Evolutionary conservation across 208 protist species (phyloP), one percentile per base, ranked within the genome.

Genomic region (Trypanosoma avium): DNA sequence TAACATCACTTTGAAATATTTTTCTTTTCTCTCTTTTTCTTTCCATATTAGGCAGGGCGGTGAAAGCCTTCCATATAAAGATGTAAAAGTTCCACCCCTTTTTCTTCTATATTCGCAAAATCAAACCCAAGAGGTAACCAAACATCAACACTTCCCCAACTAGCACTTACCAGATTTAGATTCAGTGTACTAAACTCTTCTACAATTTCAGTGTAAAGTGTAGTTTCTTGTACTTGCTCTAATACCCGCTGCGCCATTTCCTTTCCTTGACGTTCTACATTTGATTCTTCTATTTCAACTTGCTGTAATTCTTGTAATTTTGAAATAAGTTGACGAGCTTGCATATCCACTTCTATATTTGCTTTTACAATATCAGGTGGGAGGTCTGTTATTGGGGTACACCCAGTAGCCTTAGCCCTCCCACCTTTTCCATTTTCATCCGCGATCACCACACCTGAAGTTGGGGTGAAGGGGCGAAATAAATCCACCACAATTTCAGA

Each of bases 401-500:
- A 85, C 2, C 70, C 8, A 8, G 75, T 52, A 0, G 78, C 70
- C 22, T 58, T 71, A 15, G 70, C 46, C 19, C 61, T 60, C 4
- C 67, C 68, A 3, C 47, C 36, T 17, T 66, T 66, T 19, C 70
- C 68, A 53, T 84, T 84, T 53, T 81, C 73, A 21, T 53, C 32
- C 24, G 72, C 66, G 26, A 81, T 52, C 12, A 82, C 55, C 13
- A 81, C 43, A 13, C 81, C 84, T 0, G 66, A 70, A 49, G 67
- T 52, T 10, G 69, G 75, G 32, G 57, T 57, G 49, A 74, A 91
- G 15, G 84, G 84, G 21, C 84, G 71, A 56, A 75, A 79, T 2
- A 91, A 27, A 26, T 91, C 79, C 12, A 91, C 50, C n/a, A 76
- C 61, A 9, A 91, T 59, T 50, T 91, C 84, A 12, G 71, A 81